These are phyloP conservation scores for Gossypium longicalyx DNA, from an alignment of 345 rosid species.

Conservation along the genomic window DNA sequence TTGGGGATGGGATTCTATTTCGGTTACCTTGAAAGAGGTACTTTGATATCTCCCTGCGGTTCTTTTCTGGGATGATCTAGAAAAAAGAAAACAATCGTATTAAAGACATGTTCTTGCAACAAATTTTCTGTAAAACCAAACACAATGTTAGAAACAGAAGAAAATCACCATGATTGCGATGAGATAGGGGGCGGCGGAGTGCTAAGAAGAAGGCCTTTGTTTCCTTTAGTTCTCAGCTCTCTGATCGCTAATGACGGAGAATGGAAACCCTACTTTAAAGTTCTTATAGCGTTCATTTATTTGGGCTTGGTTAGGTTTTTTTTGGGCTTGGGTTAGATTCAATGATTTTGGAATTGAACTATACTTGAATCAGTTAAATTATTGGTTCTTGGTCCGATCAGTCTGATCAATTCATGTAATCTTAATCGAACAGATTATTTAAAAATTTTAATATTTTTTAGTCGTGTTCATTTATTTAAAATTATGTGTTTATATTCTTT, in stretches of 20 bases:
- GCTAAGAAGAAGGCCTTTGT: neutral
- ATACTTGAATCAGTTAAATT: too few species aligned
- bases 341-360: too few species aligned
- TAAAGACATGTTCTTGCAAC: neutral
- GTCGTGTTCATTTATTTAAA: too few species aligned
- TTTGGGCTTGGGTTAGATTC: too few species aligned
- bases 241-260: neutral
- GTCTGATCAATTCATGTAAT: too few species aligned
- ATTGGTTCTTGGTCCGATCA: rapidly evolving
- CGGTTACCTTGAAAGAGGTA: slow-evolving; percentile 85
- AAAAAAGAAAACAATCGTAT: neutral
- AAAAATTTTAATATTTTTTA: too few species aligned
- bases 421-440: rapidly evolving
- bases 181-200: neutral
- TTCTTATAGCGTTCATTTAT: neutral
- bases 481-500: too few species aligned
- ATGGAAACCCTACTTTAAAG: neutral
- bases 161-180: slow-evolving; percentile 30
- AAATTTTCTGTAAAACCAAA: neutral
- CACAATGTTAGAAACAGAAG: neutral
- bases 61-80: slow-evolving; percentile 84
- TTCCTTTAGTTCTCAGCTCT: neutral
- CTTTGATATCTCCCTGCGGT: slow-evolving; percentile 89
- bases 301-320: too few species aligned
- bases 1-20: neutral